Base-by-base conservation (phyloP, 1,284 basidiomycete genomes). In the Coniferiporia weirii region DNA sequence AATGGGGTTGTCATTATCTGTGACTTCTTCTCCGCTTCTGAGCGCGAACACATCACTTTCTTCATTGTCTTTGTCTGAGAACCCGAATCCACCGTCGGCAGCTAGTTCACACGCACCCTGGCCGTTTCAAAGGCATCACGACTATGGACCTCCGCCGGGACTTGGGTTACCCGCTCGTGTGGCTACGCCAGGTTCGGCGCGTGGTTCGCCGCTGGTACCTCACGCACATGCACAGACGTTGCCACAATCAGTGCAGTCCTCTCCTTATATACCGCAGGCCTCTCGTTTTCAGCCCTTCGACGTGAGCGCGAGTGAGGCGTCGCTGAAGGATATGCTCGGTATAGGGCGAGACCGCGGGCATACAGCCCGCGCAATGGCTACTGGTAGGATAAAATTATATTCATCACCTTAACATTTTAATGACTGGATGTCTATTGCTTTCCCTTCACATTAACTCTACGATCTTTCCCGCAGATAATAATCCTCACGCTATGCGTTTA, bases 251-350 rank as follows among this genome's bases (percentile, higher is more conserved):
- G 52, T 50, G 44, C 53, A 60, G 17, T 76, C 73, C 52, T 65
- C 72, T 47, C 59, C 66, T 22, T 73, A 72, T 61, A 55, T 67
- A 35, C 73, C 73, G 59, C 71, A 75, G 52, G 71, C 75, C 53
- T 68, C 72, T 54, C 76, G 79, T 7, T 82, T 84, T 66, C 82
- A 84, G 61, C 76, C 81, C 4, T 83, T 84, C 63, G 84, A 84
- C 53, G 70, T 72, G 32, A 77, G 66, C 27, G 72, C 88, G 54
- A 88, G 85, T 66, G 87, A 90, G 69, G 83, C 84, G 10, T 84
- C 89, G 67, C 75, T 90, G 63, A 78, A 88, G 62, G 85, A 88
- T 63, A 80, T 90, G 56, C 86, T 90, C 56, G 82, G 82, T 66
- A 79, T 80, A 15, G 89, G 84, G 67, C 80, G 84, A 54, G 82